Evolutionary conservation across 192 early-diverging fungal species (phyloP).

Genomic region (Backusella macrospora): DNA sequence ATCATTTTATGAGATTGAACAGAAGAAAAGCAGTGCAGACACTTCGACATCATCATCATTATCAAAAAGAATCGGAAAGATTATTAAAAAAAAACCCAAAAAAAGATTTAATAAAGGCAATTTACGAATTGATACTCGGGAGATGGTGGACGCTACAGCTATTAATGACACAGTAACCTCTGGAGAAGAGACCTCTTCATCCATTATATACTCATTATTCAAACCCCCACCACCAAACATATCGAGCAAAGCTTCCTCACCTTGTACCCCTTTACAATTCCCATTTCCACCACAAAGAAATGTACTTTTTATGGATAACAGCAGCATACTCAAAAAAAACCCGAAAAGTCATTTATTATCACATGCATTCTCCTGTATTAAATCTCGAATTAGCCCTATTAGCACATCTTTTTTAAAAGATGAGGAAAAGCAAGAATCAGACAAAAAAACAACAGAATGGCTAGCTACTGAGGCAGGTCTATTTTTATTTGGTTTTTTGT

Average conservation of each 20-base stretch:
- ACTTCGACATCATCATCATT: background rate
- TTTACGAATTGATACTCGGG: constrained; percentile 8
- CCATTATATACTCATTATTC: constrained; percentile 5
- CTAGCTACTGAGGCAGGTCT: constrained; percentile 1
- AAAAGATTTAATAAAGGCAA: background rate
- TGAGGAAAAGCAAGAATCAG: background rate
- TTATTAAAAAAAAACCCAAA: constrained; percentile 10
- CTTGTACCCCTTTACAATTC: constrained; percentile 5
- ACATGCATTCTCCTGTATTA: background rate
- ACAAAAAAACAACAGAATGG: background rate
- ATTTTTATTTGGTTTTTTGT: constrained; percentile 7
- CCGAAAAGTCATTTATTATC: background rate
- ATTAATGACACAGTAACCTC: background rate
- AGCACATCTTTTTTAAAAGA: background rate
- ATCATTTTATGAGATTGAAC: constrained; percentile 1
- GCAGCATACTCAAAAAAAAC: background rate
- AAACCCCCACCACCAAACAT: background rate
- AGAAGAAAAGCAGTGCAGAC: background rate
- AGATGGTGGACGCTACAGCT: background rate
- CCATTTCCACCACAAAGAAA: constrained; percentile 1
- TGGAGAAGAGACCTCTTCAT: background rate
- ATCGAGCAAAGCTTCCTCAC: background rate
- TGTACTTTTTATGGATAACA: background rate
- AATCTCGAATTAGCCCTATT: background rate
- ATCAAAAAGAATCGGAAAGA: constrained; percentile 3